phyloP scores from a whole-genome alignment of 805 yeast genomes.

The Priceomyces carsonii region DNA sequence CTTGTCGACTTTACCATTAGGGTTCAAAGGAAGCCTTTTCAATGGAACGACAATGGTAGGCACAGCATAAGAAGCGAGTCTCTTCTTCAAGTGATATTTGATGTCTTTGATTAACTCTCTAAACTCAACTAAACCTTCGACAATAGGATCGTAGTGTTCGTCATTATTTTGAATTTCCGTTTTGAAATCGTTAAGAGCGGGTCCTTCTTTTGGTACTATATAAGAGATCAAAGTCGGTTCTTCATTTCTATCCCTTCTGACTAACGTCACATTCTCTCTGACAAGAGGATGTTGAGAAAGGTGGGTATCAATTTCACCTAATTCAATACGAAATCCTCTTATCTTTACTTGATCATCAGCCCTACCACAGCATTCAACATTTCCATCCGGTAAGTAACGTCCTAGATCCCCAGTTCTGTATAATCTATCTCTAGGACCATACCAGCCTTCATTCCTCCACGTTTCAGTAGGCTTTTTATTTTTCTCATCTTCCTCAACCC shows the following conservation, averaged over 20 bases:
- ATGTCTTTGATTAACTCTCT: conserved; percentile 77
- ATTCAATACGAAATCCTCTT: conserved; percentile 96
- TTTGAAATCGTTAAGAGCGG: conserved; percentile 50
- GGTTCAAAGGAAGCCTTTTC: conserved; percentile 85
- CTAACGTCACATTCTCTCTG: conserved; percentile 90
- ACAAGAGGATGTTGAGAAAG: conserved; percentile 90
- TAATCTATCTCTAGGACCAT: conserved; percentile 92
- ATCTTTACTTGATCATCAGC: conserved; percentile 99
- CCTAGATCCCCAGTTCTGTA: conserved; percentile 98
- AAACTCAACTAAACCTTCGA: conserved; percentile 75
- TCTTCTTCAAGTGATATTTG: conserved; percentile 73
- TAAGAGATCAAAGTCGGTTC: conserved; percentile 91
- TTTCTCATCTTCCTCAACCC: conserved; percentile 58
- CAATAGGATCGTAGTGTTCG: conserved; percentile 59
- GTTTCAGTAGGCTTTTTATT: conserved; percentile 44
- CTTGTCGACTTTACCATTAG: conserved; percentile 97
- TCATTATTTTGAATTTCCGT: conserved; percentile 49
- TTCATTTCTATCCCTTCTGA: conserved; percentile 86
- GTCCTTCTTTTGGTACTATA: conserved; percentile 70
- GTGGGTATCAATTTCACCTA: conserved; percentile 98
- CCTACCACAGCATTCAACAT: conserved; percentile 97
- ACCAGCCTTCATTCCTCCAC: conserved; percentile 78
- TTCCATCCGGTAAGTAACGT: conserved; percentile 94
- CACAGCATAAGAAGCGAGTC: conserved; percentile 90
- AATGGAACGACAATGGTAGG: conserved; percentile 92